A percentile compares a stretch with the other conserved stretches of the same genome.
These are phyloP conservation scores for Clausena lansium DNA, from an alignment of 345 rosid species.

Conservation along the genomic window DNA sequence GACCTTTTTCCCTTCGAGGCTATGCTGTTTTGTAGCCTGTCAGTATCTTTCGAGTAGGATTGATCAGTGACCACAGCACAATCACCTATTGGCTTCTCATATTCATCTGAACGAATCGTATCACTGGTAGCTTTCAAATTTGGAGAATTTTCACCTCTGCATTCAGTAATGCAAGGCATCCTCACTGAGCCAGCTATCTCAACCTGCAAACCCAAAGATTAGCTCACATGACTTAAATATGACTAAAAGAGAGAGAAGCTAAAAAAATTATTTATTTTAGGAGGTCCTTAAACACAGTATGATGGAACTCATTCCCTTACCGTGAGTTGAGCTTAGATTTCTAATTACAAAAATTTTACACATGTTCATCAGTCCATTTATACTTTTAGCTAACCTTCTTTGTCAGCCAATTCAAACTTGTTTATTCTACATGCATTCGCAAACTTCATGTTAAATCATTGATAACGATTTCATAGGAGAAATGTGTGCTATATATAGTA, in stretches of 20 bases:
- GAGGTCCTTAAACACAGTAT: not conserved
- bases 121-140: slow-evolving; percentile 20
- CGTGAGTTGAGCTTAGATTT: not conserved
- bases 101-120: slow-evolving; percentile 13
- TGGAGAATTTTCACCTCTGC: slow-evolving; percentile 27
- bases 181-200: slow-evolving; percentile 11
- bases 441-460: not conserved
- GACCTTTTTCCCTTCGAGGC: slow-evolving; percentile 44
- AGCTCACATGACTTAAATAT: not conserved
- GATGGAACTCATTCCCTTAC: not conserved
- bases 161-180: slow-evolving; percentile 18
- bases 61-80: slow-evolving; percentile 20
- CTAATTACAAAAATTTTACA: too few relatives aligned
- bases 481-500: too few relatives aligned
- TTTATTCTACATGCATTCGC: not conserved
- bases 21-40: slow-evolving; percentile 28
- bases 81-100: slow-evolving; percentile 16
- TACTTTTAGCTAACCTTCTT: not conserved
- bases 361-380: too few relatives aligned
- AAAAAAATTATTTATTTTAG: not conserved
- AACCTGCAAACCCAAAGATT: slow-evolving; percentile 20
- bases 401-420: not conserved
- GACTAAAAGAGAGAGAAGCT: not conserved
- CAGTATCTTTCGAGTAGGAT: slow-evolving; percentile 34
- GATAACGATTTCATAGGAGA: too few relatives aligned